These are phyloP conservation scores for Curvularia lunata DNA, from an alignment of 2,329 filamentous ascomycete species.

Conservation along the genomic window DNA sequence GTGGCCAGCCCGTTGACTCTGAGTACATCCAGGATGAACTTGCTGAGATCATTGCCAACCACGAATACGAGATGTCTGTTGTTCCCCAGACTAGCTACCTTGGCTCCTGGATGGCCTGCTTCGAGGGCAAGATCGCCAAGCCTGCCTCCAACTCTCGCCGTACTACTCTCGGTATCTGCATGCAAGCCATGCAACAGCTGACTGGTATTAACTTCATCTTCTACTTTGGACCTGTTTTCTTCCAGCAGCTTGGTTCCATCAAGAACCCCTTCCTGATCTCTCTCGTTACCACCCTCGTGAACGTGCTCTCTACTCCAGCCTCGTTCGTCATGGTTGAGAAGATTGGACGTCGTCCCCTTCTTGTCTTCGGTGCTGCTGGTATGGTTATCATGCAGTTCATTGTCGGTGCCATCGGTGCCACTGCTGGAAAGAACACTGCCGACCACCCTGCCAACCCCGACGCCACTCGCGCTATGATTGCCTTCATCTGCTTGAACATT, in stretches of 20 bases:
- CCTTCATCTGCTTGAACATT: slow-evolving; percentile 92
- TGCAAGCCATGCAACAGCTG: slow-evolving; percentile 62
- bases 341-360: slow-evolving; percentile 79
- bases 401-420: slow-evolving; percentile 69
- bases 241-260: slow-evolving; percentile 75
- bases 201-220: slow-evolving; percentile 86
- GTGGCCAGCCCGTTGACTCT: slow-evolving; percentile 75
- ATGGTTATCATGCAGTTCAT: slow-evolving; percentile 91
- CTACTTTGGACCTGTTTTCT: slow-evolving; percentile 73
- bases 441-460: slow-evolving; percentile 37
- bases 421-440: slow-evolving; percentile 49
- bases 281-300: slow-evolving; percentile 85
- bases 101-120: slow-evolving; percentile 70
- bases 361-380: slow-evolving; percentile 77
- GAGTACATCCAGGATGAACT: slow-evolving; percentile 82
- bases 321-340: slow-evolving; percentile 86
- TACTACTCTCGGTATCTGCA: slow-evolving; percentile 55
- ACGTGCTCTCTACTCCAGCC: slow-evolving; percentile 81
- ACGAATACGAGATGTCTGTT: slow-evolving; percentile 80
- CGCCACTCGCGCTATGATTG: slow-evolving; percentile 64
- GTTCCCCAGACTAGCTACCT: slow-evolving; percentile 45
- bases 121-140: slow-evolving; percentile 58
- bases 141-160: slow-evolving; percentile 60
- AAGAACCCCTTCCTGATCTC: slow-evolving; percentile 81
- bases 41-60: slow-evolving; percentile 88